Evolutionary conservation across 805 yeast species (phyloP).

Genomic region (Blastobotrys terrestris): DNA sequence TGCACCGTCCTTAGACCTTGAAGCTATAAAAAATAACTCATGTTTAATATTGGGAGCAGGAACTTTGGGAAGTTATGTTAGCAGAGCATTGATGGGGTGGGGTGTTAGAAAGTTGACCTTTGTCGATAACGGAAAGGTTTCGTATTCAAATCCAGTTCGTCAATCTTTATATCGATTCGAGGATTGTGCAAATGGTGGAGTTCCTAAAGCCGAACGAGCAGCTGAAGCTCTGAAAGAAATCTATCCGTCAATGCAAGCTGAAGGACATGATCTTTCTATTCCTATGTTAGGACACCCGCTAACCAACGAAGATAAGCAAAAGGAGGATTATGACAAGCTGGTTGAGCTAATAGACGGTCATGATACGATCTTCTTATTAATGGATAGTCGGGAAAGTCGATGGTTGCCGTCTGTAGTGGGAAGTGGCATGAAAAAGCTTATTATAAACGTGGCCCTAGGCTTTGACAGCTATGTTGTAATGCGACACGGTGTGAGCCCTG

Average conservation of each 20-base stretch:
- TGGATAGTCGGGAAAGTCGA: conserved; percentile 93
- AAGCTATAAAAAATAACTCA: conserved; percentile 49
- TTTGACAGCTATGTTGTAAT: conserved; percentile 90
- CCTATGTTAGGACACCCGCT: conserved; percentile 97
- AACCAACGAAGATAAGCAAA: conserved; percentile 46
- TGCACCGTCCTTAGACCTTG: conserved; percentile 74
- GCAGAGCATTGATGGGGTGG: conserved; percentile 88
- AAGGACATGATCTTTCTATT: conserved; percentile 63
- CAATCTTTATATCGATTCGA: conserved; percentile 79
- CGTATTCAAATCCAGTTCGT: conserved; percentile 92
- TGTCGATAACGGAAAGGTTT: conserved; percentile 83
- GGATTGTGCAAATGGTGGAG: conserved; percentile 76
- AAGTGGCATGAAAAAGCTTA: conserved; percentile 58
- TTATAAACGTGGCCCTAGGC: conserved; percentile 90
- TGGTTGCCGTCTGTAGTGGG: conserved; percentile 95
- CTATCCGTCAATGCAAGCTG: conserved; percentile 67
- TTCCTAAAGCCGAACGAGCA: conserved; percentile 71
- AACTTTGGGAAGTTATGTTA: conserved; percentile 87
- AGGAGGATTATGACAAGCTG: conserved; percentile 47
- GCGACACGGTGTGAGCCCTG: conserved; percentile 65
- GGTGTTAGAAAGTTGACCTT: conserved; percentile 82
- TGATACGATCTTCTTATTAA: conserved; percentile 72
- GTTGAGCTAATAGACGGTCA: conserved; percentile 51
- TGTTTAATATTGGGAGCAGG: conserved; percentile 91
- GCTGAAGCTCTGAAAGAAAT: conserved; percentile 64